Evolutionary conservation across 2,329 filamentous ascomycete species (phyloP), one percentile per base, ranked within the genome.

Genomic region (Cladosporium austrohemisphaericum): DNA sequence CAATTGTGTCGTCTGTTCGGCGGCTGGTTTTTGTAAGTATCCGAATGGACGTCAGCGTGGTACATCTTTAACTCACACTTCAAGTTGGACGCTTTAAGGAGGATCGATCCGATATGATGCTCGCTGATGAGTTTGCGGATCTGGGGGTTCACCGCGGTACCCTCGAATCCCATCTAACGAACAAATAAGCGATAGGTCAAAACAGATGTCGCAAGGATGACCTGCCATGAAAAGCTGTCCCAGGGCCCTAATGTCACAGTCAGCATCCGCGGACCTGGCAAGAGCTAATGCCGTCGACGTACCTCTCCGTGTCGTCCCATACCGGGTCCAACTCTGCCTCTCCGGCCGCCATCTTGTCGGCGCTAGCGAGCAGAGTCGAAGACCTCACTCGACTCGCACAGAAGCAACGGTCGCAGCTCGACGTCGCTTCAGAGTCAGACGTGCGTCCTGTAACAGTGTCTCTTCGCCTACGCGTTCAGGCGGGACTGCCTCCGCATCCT

Each of bases 51-150:
- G n/a, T n/a, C n/a, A n/a, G n/a, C n/a, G n/a, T n/a, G n/a, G n/a
- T n/a, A 5, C 10, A 46, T 33, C 3, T 9, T 18, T 16, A 11
- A 35, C 43, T 46, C 44, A 92, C 88, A 88, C 76, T 88, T 89
- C 47, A 92, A 74, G 58, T 93, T 93, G 72, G 91, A 92, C 54
- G 86, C 86, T 31, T 87, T 91, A 54, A 93, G 72, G 52, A 90
- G 76, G 62, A 97, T 87, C 45, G 89, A 93, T 49, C 93, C 93
- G 40, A 98, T 77, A 66, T 97, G 87, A 66, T 92, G 83, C 58
- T 88, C 79, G 66, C 88, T 83, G 62, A 95, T 93, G 57, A 91
- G 78, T 59, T 81, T 84, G 57, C 81, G 82, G 65, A 93, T 90
- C 68, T 91, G 86, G 53, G 87, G 87, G 20, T 87, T 92, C 47